phyloP scores from a whole-genome alignment of 1,284 basidiomycete genomes.

The Inonotus hispidus region DNA sequence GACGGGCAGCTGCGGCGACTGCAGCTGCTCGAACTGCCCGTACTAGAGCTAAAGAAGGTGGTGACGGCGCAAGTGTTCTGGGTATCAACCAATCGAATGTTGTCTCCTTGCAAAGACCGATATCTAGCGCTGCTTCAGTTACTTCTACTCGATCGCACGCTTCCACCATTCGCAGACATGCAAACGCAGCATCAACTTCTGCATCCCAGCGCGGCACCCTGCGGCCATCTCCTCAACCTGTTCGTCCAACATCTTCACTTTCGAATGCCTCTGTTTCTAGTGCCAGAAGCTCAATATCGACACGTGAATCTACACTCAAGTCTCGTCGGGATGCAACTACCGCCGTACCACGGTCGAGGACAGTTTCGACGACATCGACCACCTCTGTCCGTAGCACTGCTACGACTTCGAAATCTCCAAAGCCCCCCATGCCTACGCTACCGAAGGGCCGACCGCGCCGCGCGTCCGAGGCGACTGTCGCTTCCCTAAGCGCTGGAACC shows the following conservation, averaged over 20 bases:
- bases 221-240: slow-evolving; percentile 17
- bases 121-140: slow-evolving; percentile 33
- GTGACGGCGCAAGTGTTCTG: slow-evolving; percentile 12
- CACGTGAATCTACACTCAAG: slow-evolving; percentile 42
- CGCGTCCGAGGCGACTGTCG: slow-evolving; percentile 27
- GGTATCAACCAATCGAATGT: slow-evolving; percentile 17
- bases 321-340: slow-evolving; percentile 34
- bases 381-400: slow-evolving; percentile 34
- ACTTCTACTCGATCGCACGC: slow-evolving; percentile 33
- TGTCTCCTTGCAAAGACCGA: slow-evolving; percentile 26
- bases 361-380: slow-evolving; percentile 37
- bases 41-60: slow-evolving; percentile 2
- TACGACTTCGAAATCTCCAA: slow-evolving; percentile 18
- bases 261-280: slow-evolving; percentile 36
- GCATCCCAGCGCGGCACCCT: not conserved
- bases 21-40: not conserved
- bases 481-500: slow-evolving; percentile 20
- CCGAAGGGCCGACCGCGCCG: slow-evolving; percentile 22
- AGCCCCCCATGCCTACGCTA: slow-evolving; percentile 18
- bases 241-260: slow-evolving; percentile 25
- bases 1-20: not conserved
- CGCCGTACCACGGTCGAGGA: slow-evolving; percentile 35
- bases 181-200: not conserved
- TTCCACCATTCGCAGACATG: slow-evolving; percentile 35
- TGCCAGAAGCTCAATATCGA: slow-evolving; percentile 44